Percentiles rank a stretch among this genome's conserved stretches.
Conservation (phyloP, 352 stramenopile species). For the Phytophthora europaea region DNA sequence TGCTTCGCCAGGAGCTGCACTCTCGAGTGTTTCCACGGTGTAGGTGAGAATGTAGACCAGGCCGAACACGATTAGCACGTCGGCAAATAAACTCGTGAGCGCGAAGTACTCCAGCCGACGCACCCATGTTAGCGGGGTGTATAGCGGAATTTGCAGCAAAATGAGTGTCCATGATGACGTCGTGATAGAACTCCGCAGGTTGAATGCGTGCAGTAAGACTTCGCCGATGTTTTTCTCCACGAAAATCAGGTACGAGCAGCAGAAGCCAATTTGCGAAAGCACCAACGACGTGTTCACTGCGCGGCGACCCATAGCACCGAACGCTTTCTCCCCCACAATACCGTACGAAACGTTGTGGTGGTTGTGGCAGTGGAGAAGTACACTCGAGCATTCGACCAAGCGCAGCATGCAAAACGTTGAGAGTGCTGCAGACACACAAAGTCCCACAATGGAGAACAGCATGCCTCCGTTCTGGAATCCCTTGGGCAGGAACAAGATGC, state of each 20-base stretch:
- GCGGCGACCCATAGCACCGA: conserved; percentile 44
- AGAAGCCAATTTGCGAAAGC: conserved; percentile 74
- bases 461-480: conserved; percentile 76
- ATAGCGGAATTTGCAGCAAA: conserved; percentile 64
- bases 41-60: conserved; percentile 65
- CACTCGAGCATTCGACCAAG: conserved; percentile 56
- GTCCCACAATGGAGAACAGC: conserved; percentile 61
- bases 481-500: conserved; percentile 70
- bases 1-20: conserved; percentile 24
- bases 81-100: conserved; percentile 65
- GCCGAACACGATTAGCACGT: conserved; percentile 63
- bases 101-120: conserved; percentile 75
- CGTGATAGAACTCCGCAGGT: conserved; percentile 40
- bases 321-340: conserved; percentile 56
- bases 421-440: conserved; percentile 58
- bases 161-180: conserved; percentile 64
- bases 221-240: conserved; percentile 73
- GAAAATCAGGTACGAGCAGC: conserved; percentile 80
- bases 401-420: conserved; percentile 73
- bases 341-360: conserved; percentile 58
- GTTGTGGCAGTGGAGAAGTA: conserved; percentile 32
- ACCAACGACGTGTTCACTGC: conserved; percentile 74
- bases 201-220: conserved; percentile 61
- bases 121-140: conserved; percentile 72
- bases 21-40: conserved; percentile 50